Evolutionary conservation across 2,329 filamentous ascomycete genomes (phyloP), one percentile per base, ranked within the genome.

Genomic region (Acrocalymma vagum): DNA sequence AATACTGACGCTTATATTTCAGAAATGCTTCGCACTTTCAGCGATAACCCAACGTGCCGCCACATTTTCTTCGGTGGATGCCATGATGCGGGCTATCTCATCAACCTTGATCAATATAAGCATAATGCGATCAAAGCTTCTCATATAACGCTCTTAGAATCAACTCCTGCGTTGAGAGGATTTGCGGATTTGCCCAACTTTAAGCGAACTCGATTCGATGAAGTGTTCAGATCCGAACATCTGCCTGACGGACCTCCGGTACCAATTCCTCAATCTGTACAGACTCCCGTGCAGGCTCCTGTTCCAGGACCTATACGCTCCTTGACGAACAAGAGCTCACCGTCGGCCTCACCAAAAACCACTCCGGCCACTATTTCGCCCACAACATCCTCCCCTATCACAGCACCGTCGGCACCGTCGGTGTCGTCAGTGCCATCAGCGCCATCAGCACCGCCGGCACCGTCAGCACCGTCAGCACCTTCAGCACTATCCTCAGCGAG

Each of bases 61-160:
- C 72, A 75, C 41, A 71, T 77, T 52, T 68, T 76, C 49, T 77
- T 78, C 45, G 74, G 72, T 14, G 74, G 73, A 6, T 75, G 72
- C 45, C 72, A 75, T 40, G 75, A 78, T 53, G 71, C 72, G 28
- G 74, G 74, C 21, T 76, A 73, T 43, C 63, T 77, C 21, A 63
- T 72, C 15, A 72, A 72, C 17, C 65, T 78, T 32, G 73, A 76
- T 34, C 65, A 70, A 9, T 76, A 75, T 58, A 73, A 73, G 34
- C 67, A 72, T 45, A 67, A 77, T 37, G 38, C 57, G 20, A 38
- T 44, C 24, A 66, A 64, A 27, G 62, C 68, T 16, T 55, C 63
- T 20, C 69, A 69, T 3, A 70, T 78, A 34, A 75, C 73, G 3
- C 58, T 78, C 15, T 63, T 78, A 29, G 73, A 77, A 41, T 72